Conservation (phyloP, 345 rosid species). For the Camelina laxa region DNA sequence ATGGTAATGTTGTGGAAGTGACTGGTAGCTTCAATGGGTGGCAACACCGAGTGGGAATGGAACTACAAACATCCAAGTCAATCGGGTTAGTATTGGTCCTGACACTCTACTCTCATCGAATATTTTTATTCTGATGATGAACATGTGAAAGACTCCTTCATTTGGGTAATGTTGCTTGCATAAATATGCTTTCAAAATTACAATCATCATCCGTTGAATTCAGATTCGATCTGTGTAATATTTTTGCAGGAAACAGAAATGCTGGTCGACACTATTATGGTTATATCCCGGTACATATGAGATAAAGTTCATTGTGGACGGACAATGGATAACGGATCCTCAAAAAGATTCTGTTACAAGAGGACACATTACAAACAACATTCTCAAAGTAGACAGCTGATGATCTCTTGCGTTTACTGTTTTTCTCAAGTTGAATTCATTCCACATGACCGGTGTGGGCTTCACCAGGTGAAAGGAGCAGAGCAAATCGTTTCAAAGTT, state of each 20-base stretch:
- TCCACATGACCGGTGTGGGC: conserved; percentile 1
- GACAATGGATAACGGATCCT: conserved; percentile 77
- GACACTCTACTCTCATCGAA: neutral
- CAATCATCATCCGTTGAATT: neutral
- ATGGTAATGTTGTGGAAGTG: conserved; percentile 86
- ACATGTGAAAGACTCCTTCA: conserved; percentile 13
- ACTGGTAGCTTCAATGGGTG: conserved; percentile 97
- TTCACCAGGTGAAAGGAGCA: conserved; percentile 20
- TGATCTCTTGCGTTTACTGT: conserved; percentile 8
- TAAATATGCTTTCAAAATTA: neutral
- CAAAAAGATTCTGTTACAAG: conserved; percentile 58
- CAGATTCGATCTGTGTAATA: neutral
- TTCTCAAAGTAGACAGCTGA: conserved; percentile 64
- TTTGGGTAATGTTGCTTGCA: neutral
- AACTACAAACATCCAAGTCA: conserved; percentile 58
- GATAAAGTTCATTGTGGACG: conserved; percentile 91
- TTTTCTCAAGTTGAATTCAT: neutral
- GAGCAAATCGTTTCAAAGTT: neutral
- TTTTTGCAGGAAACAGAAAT: conserved; percentile 58
- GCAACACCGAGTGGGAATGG: conserved; percentile 82
- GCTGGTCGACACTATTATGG: conserved; percentile 84
- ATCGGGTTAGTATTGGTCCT: conserved; percentile 38
- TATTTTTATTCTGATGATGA: neutral
- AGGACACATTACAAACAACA: conserved; percentile 72
- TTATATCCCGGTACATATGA: conserved; percentile 94